A percentile compares a stretch with the other conserved stretches of the same genome.
Evolutionary conservation across 257 asterid genomes (phyloP).

Genomic region (Avicennia marina): DNA sequence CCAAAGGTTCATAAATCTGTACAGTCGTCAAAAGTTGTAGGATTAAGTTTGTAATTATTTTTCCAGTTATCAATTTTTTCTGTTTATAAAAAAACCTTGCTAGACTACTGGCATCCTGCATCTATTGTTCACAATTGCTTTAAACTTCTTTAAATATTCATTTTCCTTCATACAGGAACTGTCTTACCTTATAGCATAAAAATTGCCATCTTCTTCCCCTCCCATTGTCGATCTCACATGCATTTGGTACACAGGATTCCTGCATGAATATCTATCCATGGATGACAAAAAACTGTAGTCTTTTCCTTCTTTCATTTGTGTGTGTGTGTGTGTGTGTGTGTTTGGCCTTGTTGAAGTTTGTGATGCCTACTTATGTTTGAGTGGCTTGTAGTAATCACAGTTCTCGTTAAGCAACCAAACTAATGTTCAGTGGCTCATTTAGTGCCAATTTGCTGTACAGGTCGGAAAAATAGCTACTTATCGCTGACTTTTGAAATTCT

Average conservation of each 20-base stretch:
- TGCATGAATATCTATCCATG: not conserved
- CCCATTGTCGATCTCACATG: not conserved
- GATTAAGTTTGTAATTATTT: no score
- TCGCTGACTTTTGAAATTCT: not conserved
- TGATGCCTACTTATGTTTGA: not conserved
- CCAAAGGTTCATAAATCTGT: no score
- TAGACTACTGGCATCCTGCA: no score
- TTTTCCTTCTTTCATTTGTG: constrained; percentile 1
- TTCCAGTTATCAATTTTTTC: no score
- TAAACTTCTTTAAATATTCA: no score
- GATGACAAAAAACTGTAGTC: not conserved
- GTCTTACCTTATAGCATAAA: not conserved
- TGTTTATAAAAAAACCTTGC: no score
- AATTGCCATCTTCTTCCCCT: not conserved
- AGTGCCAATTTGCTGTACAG: not conserved
- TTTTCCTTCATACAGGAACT: no score
- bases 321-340: no score
- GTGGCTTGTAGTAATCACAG: not conserved
- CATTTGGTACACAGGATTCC: not conserved
- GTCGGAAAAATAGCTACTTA: not conserved
- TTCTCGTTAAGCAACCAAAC: not conserved
- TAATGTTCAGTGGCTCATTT: not conserved
- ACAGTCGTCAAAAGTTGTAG: no score
- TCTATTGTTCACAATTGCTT: no score
- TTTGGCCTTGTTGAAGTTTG: no score